Percentiles rank a stretch among this genome's conserved stretches.
Evolutionary conservation across 2,329 filamentous ascomycete genomes (phyloP).

Genomic region (Stemphylium lycopersici): DNA sequence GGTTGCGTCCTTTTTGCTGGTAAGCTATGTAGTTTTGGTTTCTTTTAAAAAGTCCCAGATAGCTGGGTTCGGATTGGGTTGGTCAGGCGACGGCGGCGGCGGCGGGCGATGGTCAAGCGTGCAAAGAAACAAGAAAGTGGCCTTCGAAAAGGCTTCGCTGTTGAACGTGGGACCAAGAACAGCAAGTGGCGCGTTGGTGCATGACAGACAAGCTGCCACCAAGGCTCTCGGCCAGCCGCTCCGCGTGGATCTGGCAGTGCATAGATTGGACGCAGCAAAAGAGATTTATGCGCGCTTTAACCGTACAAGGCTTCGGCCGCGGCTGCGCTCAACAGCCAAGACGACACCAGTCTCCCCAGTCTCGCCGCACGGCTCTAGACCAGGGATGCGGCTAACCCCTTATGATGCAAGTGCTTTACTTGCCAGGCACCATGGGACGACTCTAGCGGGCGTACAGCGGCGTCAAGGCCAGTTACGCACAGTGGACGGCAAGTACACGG

Average conservation of each 20-base stretch:
- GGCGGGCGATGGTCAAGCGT: constrained; percentile 1
- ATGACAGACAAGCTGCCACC: constrained; percentile 20
- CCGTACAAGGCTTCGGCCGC: constrained; percentile 11
- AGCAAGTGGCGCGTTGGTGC: constrained; percentile 25
- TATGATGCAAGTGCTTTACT: constrained; percentile 9
- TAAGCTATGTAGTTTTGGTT: not conserved
- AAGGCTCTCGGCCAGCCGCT: constrained; percentile 29
- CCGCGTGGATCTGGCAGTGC: constrained; percentile 15
- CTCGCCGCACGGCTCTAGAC: constrained; percentile 20
- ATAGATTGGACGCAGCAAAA: constrained; percentile 1
- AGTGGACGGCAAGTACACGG: not conserved
- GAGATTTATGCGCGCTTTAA: constrained; percentile 17
- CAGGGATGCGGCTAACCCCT: constrained; percentile 18
- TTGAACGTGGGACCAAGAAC: constrained; percentile 10
- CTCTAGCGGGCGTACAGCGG: constrained; percentile 16
- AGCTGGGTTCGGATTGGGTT: not conserved
- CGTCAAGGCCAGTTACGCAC: constrained; percentile 11
- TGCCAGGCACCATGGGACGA: constrained; percentile 23
- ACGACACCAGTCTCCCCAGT: constrained; percentile 13
- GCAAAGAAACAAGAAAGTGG: constrained; percentile 11
- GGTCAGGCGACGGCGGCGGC: too few relatives aligned
- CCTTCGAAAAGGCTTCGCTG: constrained; percentile 7
- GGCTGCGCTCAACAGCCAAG: constrained; percentile 25
- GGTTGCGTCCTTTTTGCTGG: too few relatives aligned
- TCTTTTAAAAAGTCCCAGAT: too few relatives aligned